Evolutionary conservation across 2,329 filamentous ascomycete species (phyloP).

Genomic region (Arthrobotrys sphaeroides): DNA sequence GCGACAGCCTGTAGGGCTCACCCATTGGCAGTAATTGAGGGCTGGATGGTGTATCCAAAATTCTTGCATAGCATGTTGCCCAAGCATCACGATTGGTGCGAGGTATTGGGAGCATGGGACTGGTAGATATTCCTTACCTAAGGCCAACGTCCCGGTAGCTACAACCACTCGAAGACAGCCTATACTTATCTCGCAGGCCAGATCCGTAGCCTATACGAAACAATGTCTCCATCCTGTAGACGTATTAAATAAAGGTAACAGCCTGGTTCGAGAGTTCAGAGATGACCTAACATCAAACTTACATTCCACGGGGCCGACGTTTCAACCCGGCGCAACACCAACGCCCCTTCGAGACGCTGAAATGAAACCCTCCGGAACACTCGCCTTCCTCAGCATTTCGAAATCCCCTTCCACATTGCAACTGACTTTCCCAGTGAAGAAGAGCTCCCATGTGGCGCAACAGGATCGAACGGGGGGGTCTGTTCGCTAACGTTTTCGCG

Average conservation of each 20-base stretch:
- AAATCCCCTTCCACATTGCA: constrained; percentile 70
- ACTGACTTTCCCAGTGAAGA: constrained; percentile 69
- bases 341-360: constrained; percentile 73
- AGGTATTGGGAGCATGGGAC: no score
- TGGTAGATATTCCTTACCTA: constrained; percentile 18
- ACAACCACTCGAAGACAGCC: constrained; percentile 76
- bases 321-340: constrained; percentile 82
- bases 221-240: constrained; percentile 71
- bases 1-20: constrained; percentile 79
- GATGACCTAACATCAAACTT: constrained; percentile 58
- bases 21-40: constrained; percentile 78
- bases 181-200: no score
- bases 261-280: neutral
- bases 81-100: no score
- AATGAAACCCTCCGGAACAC: constrained; percentile 67
- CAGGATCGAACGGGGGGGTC: constrained; percentile 74
- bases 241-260: constrained; percentile 53
- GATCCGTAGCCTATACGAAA: constrained; percentile 80
- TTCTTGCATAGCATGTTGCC: constrained; percentile 87
- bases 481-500: constrained; percentile 67
- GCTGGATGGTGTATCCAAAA: constrained; percentile 78
- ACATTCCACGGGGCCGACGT: constrained; percentile 70
- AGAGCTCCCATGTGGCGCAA: constrained; percentile 71
- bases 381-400: constrained; percentile 65
- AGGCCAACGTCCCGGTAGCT: constrained; percentile 68